Percentiles rank a stretch among this genome's conserved stretches.
These are phyloP conservation scores for Rubia balearica DNA, from an alignment of 305 asterid species.

Conservation along the genomic window DNA sequence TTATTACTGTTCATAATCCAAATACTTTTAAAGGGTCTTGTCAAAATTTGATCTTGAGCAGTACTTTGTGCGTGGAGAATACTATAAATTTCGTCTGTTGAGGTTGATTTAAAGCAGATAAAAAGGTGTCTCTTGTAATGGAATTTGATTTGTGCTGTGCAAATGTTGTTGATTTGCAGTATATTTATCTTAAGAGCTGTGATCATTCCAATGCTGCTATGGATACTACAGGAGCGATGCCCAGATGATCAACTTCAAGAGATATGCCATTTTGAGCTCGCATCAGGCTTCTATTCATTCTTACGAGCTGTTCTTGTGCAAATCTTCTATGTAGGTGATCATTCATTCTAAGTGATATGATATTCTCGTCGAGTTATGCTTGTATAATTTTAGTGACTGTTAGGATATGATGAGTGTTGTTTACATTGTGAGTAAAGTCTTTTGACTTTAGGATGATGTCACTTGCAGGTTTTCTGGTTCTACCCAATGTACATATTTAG, in stretches of 20 bases:
- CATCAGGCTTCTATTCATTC: conserved; percentile 59
- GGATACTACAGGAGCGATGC: conserved; percentile 83
- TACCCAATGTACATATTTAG: conserved; percentile 89
- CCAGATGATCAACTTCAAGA: conserved; percentile 33
- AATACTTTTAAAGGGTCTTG: not conserved
- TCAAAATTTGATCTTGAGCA: not conserved
- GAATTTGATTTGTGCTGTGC: not conserved
- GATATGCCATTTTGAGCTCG: conserved; percentile 39
- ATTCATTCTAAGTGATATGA: not conserved
- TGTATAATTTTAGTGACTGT: not conserved
- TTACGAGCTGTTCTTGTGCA: conserved; percentile 63
- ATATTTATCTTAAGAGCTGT: conserved; percentile 61
- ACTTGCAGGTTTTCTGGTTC: conserved; percentile 83
- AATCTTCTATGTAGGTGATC: conserved; percentile 71
- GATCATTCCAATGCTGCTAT: conserved; percentile 55
- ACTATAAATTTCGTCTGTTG: not conserved
- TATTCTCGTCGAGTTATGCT: not conserved
- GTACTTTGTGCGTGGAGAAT: not conserved
- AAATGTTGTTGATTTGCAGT: conserved; percentile 44
- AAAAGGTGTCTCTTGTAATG: not conserved
- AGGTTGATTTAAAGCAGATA: not conserved
- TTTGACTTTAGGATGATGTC: conserved; percentile 22
- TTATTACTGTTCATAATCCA: not conserved
- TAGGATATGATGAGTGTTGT: not conserved
- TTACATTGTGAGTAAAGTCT: not conserved